A percentile compares a stretch with the other conserved stretches of the same genome.
These are phyloP conservation scores for Penicillium taxi DNA, from an alignment of 495 filamentous ascomycete genomes.

Conservation along the genomic window DNA sequence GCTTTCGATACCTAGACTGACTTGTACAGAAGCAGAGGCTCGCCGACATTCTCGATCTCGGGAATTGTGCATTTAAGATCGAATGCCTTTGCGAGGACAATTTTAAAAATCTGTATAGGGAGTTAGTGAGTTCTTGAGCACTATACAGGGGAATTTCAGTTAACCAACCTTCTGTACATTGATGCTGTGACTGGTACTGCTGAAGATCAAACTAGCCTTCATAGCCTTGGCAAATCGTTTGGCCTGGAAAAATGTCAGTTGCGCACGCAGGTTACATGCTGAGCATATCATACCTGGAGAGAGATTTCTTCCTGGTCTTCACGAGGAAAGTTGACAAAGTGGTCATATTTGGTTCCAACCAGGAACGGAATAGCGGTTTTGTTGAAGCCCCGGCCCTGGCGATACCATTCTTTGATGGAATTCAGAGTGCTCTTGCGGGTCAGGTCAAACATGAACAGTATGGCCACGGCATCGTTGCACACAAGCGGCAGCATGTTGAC, in stretches of 20 bases:
- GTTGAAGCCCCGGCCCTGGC: slow-evolving; percentile 96
- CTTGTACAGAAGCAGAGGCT: slow-evolving; percentile 92
- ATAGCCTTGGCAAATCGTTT: slow-evolving; percentile 96
- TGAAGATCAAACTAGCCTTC: slow-evolving; percentile 95
- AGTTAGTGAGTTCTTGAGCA: slow-evolving; percentile 13
- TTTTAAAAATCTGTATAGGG: slow-evolving; percentile 90
- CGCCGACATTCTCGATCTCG: slow-evolving; percentile 94
- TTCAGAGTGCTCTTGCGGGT: slow-evolving; percentile 97
- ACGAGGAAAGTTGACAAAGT: slow-evolving; percentile 94
- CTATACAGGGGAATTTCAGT: not conserved
- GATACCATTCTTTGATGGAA: slow-evolving; percentile 99
- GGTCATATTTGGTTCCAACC: slow-evolving; percentile 96
- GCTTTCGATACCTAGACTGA: slow-evolving; percentile 46
- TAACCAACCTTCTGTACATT: slow-evolving; percentile 92
- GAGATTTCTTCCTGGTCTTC: slow-evolving; percentile 98
- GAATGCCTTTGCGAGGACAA: slow-evolving; percentile 96
- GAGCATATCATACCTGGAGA: slow-evolving; percentile 58
- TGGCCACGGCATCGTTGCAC: slow-evolving; percentile 97
- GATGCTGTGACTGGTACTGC: slow-evolving; percentile 97
- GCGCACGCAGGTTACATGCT: not conserved
- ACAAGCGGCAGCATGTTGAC: slow-evolving; percentile 99
- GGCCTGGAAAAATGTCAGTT: slow-evolving; percentile 46
- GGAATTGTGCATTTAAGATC: slow-evolving; percentile 98
- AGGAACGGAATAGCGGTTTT: slow-evolving; percentile 98
- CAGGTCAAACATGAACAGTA: slow-evolving; percentile 98